Evolutionary conservation across 768 basidiomycete species (phyloP).

Genomic region (Leccinum variicolor): DNA sequence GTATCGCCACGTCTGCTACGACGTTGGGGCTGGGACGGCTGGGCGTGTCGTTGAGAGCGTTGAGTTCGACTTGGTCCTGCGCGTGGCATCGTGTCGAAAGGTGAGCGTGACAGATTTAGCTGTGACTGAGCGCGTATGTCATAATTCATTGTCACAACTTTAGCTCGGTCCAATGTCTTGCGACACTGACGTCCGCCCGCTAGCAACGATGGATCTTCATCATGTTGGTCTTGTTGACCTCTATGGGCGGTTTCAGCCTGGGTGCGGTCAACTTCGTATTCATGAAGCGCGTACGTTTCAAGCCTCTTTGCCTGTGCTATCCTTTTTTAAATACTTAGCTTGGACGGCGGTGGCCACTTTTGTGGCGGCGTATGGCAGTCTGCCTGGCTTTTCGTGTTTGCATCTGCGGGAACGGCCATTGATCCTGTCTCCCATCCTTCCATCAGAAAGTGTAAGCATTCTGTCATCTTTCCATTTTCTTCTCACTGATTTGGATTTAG

Average conservation of each 20-base stretch:
- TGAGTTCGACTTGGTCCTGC: slow-evolving; percentile 31
- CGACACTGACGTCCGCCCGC: not conserved
- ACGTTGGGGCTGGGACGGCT: slow-evolving; percentile 35
- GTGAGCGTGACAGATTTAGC: slow-evolving; percentile 2
- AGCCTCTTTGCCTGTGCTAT: not conserved
- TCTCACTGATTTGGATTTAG: slow-evolving; percentile 20
- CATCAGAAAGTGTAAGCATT: slow-evolving; percentile 49
- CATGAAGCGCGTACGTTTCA: slow-evolving; percentile 53
- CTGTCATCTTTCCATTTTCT: not conserved
- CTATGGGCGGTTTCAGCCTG: too few species aligned
- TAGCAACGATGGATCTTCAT: too few species aligned
- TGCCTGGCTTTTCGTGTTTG: slow-evolving; percentile 71
- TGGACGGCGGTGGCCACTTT: slow-evolving; percentile 62
- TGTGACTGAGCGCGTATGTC: slow-evolving; percentile 16
- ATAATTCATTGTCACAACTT: too few species aligned
- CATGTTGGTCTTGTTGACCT: too few species aligned
- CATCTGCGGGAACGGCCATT: slow-evolving; percentile 64
- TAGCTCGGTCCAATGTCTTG: too few species aligned
- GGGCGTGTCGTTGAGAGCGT: slow-evolving; percentile 39
- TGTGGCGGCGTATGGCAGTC: slow-evolving; percentile 74
- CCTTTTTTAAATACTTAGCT: slow-evolving; percentile 40
- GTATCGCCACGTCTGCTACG: slow-evolving; percentile 18
- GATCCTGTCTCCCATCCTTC: slow-evolving; percentile 44
- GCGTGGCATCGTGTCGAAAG: slow-evolving; percentile 26
- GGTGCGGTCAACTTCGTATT: too few species aligned